phyloP scores from a whole-genome alignment of 352 stramenopile species.

The Pythium sukuiense region DNA sequence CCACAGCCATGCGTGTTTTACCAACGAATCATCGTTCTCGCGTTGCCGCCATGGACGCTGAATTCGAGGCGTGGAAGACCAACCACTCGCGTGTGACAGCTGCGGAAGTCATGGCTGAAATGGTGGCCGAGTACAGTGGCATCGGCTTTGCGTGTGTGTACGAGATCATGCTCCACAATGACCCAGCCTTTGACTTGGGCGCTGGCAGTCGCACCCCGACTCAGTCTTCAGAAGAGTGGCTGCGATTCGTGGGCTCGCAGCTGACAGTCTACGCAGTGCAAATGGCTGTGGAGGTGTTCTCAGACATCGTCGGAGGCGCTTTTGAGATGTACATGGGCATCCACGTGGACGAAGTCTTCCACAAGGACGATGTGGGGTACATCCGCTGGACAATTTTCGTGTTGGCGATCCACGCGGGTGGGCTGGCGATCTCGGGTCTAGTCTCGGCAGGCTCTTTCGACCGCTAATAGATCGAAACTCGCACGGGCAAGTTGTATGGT shows the following conservation, averaged over 20 bases:
- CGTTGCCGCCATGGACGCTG: too few relatives aligned
- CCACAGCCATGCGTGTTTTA: too few relatives aligned
- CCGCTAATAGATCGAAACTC: neutral
- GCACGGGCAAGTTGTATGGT: too few relatives aligned
- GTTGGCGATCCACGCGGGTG: neutral
- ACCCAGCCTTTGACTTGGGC: slow-evolving; percentile 8
- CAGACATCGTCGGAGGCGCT: neutral
- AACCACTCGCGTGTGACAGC: neutral
- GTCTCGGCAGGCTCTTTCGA: neutral
- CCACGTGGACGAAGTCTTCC: neutral
- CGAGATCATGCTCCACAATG: neutral
- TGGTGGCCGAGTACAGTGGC: slow-evolving; percentile 19
- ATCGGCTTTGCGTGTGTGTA: slow-evolving; percentile 15
- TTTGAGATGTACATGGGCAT: neutral
- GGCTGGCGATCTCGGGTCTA: neutral
- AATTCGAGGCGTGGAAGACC: slow-evolving; percentile 5
- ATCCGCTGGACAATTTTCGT: neutral
- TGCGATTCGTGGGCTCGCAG: neutral
- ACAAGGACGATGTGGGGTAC: neutral
- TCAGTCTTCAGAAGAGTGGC: neutral
- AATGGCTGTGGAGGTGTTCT: neutral
- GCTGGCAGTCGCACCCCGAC: neutral
- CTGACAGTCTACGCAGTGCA: neutral
- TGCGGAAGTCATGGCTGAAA: too few relatives aligned
- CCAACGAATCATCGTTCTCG: too few relatives aligned